phyloP scores from a whole-genome alignment of 78 protist species.

The Cavenderia fasciculata region DNA sequence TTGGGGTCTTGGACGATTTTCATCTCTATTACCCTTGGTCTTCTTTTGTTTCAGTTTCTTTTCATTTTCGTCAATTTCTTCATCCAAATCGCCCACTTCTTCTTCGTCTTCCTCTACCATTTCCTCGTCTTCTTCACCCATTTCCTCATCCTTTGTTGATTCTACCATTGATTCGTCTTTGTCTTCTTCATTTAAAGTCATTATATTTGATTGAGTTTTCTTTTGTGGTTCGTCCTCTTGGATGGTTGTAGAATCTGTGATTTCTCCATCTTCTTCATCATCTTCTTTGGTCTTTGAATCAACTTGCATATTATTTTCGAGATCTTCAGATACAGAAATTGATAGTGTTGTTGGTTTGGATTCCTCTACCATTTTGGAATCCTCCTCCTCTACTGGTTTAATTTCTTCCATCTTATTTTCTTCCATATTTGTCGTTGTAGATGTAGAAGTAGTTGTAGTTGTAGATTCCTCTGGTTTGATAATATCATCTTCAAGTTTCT shows the following conservation, averaged over 20 bases:
- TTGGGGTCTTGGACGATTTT: not conserved
- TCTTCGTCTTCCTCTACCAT: not conserved
- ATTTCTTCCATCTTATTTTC: not conserved
- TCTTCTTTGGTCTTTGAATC: too few species aligned
- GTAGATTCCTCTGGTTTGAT: too few species aligned
- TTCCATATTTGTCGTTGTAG: not conserved
- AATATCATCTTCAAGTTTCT: too few species aligned
- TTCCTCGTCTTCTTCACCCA: not conserved
- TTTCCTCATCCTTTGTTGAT: not conserved
- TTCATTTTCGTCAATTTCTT: not conserved
- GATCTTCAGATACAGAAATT: not conserved
- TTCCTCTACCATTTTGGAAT: not conserved
- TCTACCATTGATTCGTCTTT: too few species aligned
- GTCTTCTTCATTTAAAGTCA: too few species aligned
- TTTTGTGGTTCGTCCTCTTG: too few species aligned
- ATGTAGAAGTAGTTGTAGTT: too few species aligned
- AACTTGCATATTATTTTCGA: not conserved
- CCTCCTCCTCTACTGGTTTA: not conserved
- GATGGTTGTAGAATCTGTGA: too few species aligned
- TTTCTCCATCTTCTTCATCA: too few species aligned
- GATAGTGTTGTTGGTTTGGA: not conserved
- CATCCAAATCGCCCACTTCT: not conserved
- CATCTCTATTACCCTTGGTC: not conserved
- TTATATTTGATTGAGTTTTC: too few species aligned
- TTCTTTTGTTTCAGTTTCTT: not conserved